Evolutionary conservation across 1,284 basidiomycete genomes (phyloP).

Genomic region (Ceratobasidium sp.): DNA sequence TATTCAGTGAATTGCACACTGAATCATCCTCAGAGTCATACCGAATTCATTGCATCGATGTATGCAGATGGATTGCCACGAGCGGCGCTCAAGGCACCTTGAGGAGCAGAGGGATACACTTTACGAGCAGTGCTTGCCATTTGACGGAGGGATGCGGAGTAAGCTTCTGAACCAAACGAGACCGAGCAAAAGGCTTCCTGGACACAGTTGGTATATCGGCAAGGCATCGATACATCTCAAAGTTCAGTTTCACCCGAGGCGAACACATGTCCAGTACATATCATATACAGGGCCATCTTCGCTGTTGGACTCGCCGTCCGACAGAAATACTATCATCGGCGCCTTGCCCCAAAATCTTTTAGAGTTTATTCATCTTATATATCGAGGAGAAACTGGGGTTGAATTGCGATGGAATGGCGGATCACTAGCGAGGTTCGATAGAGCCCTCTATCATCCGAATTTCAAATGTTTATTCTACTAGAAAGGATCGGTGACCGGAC

Average conservation of each 20-base stretch:
- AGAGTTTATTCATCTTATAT: too few relatives aligned
- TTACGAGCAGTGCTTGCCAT: conserved; percentile 64
- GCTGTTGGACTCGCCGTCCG: conserved; percentile 62
- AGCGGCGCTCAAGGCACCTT: conserved; percentile 53
- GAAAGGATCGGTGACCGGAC: too few relatives aligned
- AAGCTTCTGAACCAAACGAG: conserved; percentile 58
- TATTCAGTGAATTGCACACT: too few relatives aligned
- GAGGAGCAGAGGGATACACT: conserved; percentile 57
- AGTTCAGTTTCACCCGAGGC: conserved; percentile 26
- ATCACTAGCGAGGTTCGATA: too few relatives aligned
- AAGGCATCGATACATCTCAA: too few relatives aligned
- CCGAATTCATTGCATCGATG: conserved; percentile 61
- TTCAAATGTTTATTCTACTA: too few relatives aligned
- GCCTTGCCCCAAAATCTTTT: too few relatives aligned
- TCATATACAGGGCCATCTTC: conserved; percentile 55
- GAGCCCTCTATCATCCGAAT: too few relatives aligned
- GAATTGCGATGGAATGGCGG: too few relatives aligned
- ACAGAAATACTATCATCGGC: conserved; percentile 67
- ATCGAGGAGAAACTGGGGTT: too few relatives aligned
- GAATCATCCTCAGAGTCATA: too few relatives aligned
- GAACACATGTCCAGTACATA: conserved; percentile 56
- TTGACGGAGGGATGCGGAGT: conserved; percentile 51
- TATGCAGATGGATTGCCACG: conserved; percentile 57
- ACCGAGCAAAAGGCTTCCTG: conserved; percentile 69
- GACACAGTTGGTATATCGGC: too few relatives aligned